Percentiles rank a stretch among this genome's conserved stretches.
Evolutionary conservation across 2,329 filamentous ascomycete species (phyloP).

Genomic region (Beauveria asiatica): DNA sequence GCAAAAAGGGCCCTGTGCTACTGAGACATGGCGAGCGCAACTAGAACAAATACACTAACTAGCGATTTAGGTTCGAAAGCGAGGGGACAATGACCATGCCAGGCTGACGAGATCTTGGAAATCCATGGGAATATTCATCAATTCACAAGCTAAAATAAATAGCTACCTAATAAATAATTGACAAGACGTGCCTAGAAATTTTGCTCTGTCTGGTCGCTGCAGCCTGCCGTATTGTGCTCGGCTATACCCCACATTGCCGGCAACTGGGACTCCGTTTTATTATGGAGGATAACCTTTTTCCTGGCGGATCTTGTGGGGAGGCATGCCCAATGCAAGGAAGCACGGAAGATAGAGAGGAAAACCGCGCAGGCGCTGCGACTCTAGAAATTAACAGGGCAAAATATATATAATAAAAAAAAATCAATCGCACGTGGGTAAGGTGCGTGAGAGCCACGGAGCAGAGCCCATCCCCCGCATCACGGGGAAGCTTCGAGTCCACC

Average conservation of each 20-base stretch:
- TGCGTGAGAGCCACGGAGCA: not conserved
- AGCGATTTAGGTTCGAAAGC: too few species aligned
- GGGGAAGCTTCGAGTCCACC: not conserved
- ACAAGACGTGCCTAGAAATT: too few species aligned
- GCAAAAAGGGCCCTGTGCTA: too few species aligned
- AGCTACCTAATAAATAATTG: too few species aligned
- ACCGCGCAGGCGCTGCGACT: not conserved
- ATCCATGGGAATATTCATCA: too few species aligned
- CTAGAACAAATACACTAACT: too few species aligned
- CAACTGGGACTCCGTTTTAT: not conserved
- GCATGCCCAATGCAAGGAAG: not conserved
- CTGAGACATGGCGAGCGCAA: too few species aligned
- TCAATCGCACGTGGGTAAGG: not conserved
- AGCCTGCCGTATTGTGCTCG: not conserved
- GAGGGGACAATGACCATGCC: too few species aligned
- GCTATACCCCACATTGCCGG: slow-evolving; percentile 1
- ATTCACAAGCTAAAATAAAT: too few species aligned
- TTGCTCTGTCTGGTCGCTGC: not conserved
- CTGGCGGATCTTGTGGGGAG: not conserved
- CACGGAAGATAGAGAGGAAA: not conserved
- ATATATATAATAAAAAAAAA: too few species aligned
- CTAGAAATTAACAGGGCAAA: not conserved
- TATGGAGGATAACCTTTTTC: not conserved
- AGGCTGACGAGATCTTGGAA: too few species aligned
- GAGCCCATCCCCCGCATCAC: not conserved